Evolutionary conservation across 352 stramenopile genomes (phyloP).

Genomic region (Globisporangium uncinulatum): DNA sequence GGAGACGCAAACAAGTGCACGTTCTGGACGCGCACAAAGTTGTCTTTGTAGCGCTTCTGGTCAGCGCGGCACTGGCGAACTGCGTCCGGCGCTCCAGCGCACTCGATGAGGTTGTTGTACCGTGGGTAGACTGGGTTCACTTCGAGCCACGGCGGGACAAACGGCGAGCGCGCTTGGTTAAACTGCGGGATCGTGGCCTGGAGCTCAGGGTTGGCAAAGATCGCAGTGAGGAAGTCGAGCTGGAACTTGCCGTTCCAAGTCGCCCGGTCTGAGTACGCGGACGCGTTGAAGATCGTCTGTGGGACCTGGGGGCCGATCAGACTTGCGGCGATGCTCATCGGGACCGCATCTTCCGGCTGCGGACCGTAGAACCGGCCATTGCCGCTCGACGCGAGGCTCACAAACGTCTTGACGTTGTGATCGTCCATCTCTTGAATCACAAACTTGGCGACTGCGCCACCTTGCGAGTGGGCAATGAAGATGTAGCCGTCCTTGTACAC

Average conservation of each 20-base stretch:
- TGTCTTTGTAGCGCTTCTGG: constrained; percentile 18
- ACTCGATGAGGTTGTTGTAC: constrained; percentile 14
- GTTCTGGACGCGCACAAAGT: constrained; percentile 19
- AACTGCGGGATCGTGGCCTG: constrained; percentile 10
- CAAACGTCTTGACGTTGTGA: constrained; percentile 9
- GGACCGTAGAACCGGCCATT: constrained; percentile 11
- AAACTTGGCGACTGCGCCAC: constrained; percentile 3
- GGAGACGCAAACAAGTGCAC: constrained; percentile 13
- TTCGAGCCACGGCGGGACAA: constrained; percentile 8
- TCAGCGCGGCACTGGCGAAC: constrained; percentile 2
- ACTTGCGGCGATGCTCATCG: constrained; percentile 10
- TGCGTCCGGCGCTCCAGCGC: neutral
- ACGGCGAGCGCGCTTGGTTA: constrained; percentile 17
- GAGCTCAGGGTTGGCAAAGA: constrained; percentile 7
- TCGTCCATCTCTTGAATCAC: constrained; percentile 16
- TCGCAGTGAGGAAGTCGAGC: constrained; percentile 10
- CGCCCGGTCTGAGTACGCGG: constrained; percentile 4
- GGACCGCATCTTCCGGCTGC: neutral
- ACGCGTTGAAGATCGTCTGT: constrained; percentile 10
- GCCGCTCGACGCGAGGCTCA: constrained; percentile 5
- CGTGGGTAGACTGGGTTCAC: constrained; percentile 11
- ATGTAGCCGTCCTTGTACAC: constrained; percentile 25
- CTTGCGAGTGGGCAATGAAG: constrained; percentile 31
- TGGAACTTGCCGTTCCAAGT: constrained; percentile 14
- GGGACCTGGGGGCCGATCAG: constrained; percentile 14